A percentile compares a stretch with the other conserved stretches of the same genome.
phyloP scores from a whole-genome alignment of 2,329 filamentous ascomycete genomes.

The Trichoderma guizhouense region DNA sequence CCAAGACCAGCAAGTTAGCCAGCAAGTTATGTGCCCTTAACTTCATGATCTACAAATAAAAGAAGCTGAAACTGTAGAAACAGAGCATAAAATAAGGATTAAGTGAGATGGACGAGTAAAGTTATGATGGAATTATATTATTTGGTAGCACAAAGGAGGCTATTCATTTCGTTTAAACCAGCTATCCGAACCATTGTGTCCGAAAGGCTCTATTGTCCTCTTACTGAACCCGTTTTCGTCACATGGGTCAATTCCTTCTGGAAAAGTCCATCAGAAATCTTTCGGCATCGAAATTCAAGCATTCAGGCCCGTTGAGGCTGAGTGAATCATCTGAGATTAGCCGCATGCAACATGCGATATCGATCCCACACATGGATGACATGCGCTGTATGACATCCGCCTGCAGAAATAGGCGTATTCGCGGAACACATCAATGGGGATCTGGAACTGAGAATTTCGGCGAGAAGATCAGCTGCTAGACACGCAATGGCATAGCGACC shows the following conservation, averaged over 20 bases:
- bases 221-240: background rate
- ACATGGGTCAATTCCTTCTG: no score
- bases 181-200: no score
- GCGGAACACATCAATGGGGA: background rate
- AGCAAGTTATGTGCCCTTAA: background rate
- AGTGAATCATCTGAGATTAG: background rate
- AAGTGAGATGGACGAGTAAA: background rate
- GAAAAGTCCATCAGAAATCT: background rate
- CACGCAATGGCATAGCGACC: background rate
- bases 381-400: background rate
- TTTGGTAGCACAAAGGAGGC: background rate
- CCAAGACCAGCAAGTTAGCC: background rate
- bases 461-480: background rate
- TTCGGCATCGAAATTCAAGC: background rate
- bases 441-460: background rate
- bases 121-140: background rate
- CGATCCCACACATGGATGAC: background rate
- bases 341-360: background rate
- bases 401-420: background rate
- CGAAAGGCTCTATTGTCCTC: background rate
- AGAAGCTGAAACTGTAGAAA: background rate
- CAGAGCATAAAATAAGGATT: accelerated
- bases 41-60: background rate
- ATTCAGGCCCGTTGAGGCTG: background rate
- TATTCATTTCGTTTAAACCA: no score